These are phyloP conservation scores for Eucalyptus albens DNA, from an alignment of 345 rosid genomes.

Conservation along the genomic window DNA sequence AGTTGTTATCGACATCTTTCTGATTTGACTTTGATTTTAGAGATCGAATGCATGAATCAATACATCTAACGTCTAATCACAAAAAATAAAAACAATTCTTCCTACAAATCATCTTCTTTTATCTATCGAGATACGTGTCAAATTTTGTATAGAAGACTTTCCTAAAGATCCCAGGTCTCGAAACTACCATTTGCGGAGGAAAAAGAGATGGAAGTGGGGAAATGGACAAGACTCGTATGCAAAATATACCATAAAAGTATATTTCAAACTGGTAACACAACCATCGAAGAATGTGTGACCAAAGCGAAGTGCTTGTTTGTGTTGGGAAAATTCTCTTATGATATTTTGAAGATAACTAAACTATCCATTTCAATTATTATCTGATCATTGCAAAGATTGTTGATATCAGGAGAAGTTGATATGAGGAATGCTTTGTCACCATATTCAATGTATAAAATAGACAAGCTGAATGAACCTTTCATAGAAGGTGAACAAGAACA, in stretches of 20 bases:
- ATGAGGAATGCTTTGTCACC: neutral
- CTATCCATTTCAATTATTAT: neutral
- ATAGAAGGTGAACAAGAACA: neutral
- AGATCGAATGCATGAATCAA: neutral
- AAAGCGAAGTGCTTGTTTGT: neutral
- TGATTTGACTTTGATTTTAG: neutral
- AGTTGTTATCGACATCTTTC: too few species aligned
- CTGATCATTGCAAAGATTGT: neutral
- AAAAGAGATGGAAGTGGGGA: neutral
- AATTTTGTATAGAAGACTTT: neutral
- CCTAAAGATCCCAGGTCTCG: neutral
- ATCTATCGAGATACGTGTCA: neutral
- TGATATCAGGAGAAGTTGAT: too few species aligned
- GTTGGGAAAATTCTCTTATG: neutral
- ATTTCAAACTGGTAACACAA: neutral
- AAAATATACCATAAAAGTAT: neutral
- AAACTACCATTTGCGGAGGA: neutral
- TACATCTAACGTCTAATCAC: neutral
- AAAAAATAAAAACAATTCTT: neutral
- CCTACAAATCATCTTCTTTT: neutral
- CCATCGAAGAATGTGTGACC: neutral
- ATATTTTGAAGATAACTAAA: neutral
- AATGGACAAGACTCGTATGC: neutral
- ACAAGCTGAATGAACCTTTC: neutral
- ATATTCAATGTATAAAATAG: neutral